phyloP scores from a whole-genome alignment of 306 rosid species.

The Acacia melanoxylon region DNA sequence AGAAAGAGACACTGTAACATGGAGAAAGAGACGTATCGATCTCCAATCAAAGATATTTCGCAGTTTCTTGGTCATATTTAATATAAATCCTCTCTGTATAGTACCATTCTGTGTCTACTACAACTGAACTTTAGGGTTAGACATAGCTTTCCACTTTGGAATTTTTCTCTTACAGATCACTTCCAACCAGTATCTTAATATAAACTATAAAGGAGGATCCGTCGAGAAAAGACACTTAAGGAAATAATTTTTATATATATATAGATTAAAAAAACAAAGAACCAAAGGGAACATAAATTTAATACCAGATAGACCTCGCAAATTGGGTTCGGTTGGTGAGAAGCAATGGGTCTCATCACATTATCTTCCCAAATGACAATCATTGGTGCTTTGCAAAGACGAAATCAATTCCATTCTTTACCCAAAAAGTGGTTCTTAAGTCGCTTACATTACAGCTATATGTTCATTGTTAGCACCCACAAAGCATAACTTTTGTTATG shows the following conservation, averaged over 20 bases:
- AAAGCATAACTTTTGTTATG: background rate
- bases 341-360: conserved; percentile 38
- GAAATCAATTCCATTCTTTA: background rate
- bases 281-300: background rate
- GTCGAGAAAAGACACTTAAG: background rate
- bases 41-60: background rate
- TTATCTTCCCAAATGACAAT: conserved; percentile 33
- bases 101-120: background rate
- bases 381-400: conserved; percentile 24
- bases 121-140: conserved; percentile 2
- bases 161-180: background rate
- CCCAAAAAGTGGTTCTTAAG: conserved; percentile 15
- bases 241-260: background rate
- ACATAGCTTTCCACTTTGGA: conserved; percentile 4
- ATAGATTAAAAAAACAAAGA: background rate
- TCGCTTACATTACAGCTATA: conserved; percentile 17
- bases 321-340: conserved; percentile 39
- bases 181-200: background rate
- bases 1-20: conserved; percentile 7
- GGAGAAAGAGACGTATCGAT: conserved; percentile 28
- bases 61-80: background rate
- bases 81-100: conserved; percentile 20
- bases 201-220: background rate
- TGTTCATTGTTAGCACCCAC: background rate
- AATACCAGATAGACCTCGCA: conserved; percentile 21